Conservation (phyloP, 805 yeast genomes). For the Debaryomyces hansenii region DNA sequence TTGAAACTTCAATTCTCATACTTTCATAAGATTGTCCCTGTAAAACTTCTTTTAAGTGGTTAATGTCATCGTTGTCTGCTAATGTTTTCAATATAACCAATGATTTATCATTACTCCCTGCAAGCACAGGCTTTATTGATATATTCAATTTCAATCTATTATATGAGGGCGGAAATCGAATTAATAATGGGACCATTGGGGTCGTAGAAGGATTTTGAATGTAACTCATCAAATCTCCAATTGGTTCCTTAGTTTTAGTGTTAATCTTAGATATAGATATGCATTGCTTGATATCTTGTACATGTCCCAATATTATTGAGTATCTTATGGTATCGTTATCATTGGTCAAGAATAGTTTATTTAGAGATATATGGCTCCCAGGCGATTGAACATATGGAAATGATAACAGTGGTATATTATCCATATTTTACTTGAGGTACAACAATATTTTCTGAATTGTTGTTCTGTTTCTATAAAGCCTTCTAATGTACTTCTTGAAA, state of each 20-base stretch:
- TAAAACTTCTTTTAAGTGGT: slow-evolving; percentile 10
- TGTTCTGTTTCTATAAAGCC: too few species aligned
- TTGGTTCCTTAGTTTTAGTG: slow-evolving; percentile 12
- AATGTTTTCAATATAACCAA: slow-evolving; percentile 34
- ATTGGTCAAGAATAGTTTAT: slow-evolving; percentile 26
- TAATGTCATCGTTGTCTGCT: slow-evolving; percentile 12
- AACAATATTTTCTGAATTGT: too few species aligned
- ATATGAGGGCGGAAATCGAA: slow-evolving; percentile 23
- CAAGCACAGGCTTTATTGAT: slow-evolving; percentile 14
- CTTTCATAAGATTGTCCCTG: slow-evolving; percentile 6
- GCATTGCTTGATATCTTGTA: slow-evolving; percentile 18
- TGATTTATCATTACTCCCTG: slow-evolving; percentile 10
- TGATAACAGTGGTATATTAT: slow-evolving; percentile 16
- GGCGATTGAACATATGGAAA: slow-evolving; percentile 26
- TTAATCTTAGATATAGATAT: slow-evolving; percentile 15
- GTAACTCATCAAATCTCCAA: slow-evolving; percentile 20
- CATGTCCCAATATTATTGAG: slow-evolving; percentile 18
- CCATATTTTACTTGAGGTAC: slow-evolving; percentile 4
- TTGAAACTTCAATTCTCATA: slow-evolving; percentile 26
- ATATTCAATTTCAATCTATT: slow-evolving; percentile 29
- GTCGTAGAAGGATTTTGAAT: slow-evolving; percentile 20
- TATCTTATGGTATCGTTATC: slow-evolving; percentile 22
- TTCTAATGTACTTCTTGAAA: too few species aligned
- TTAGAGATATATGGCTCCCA: slow-evolving; percentile 15
- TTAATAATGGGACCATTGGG: slow-evolving; percentile 27